Base-by-base conservation (phyloP, 148 eudicot species). In the Amaranthus hypochondriacus region DNA sequence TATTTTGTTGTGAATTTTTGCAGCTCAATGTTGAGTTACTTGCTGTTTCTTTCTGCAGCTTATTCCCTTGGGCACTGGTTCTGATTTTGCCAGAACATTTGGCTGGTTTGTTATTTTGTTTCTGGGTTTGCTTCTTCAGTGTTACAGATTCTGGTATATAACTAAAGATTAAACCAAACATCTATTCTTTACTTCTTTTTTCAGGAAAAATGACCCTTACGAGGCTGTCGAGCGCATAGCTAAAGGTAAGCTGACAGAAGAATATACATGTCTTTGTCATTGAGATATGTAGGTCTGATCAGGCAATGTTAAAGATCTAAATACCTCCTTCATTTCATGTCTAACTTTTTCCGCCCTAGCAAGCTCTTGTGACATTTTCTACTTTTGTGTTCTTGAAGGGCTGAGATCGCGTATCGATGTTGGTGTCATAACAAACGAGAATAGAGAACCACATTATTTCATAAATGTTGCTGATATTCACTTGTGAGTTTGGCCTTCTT, bases 31-130 rank as follows among this genome's bases (percentile, higher is more conserved):
- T 8, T 77, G 70, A 69, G 61, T 58, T 42, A 21, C 48, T 12
- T 54, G 48, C 42, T 62, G 56, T 58, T 18, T 81, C 73, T 79
- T 81, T 71, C 62, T 78, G 76, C 89, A 95, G 98, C 84, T 95
- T 70, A 95, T 95, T 42, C 98, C 98, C 48, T 79, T 95, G 81
- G 98, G 98, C 66, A 95, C 98, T 77, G 98, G 98, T 64, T 95
- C 98, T 68, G 98, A 95, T 85, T 95, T 95, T 85, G 96, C 97
- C 52, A 81, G 98, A 78, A 95, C 97, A 44, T 85, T 84, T 80
- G 89, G 89, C 78, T 95, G 98, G 98, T 95, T 69, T 83, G 92
- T 83, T 79, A 4, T 18, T 59, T 75, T 49, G 49, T n/a, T 70
- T 61, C 75, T 68, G 44, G 61, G 54, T 59, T 60, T 39, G 53